Base-by-base conservation (phyloP, 306 rosid genomes). In the Fagus crenata region DNA sequence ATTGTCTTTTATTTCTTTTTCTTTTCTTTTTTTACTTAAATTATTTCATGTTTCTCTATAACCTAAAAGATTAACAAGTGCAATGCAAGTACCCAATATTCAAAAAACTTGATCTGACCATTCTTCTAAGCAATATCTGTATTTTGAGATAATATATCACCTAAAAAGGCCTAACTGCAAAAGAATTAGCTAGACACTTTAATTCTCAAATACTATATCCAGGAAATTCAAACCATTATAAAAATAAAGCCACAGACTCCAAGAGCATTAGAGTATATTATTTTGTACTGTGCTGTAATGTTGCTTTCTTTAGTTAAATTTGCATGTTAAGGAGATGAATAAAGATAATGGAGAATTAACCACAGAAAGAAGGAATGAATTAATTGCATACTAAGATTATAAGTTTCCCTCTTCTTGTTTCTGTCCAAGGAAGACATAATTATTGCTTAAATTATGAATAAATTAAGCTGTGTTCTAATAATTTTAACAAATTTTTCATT, bases 281-380 rank as follows among this genome's bases (percentile, higher is more conserved):
- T 5, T 13, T 36, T 63, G 42, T 63, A 63, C 42, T 14, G 42
- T 35, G 42, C 7, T 63, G 69, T 22, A 63, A 35, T 36, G 6
- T 63, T 63, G 41, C 14, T 35, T 63, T 63, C 28, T 14, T 46
- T 46, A 46, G 51, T 46, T 63, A 36, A 63, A 12, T 63, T 35
- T 63, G 41, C 69, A 33, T 14, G 69, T 63, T 36, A 35, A 58
- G 42, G 13, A 35, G 6, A 63, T 63, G 15, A 63, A 63, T 31
- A 58, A 28, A 58, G 65, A 7, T 58, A 8, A 58, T 58, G 65
- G 65, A 58, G 65, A 58, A 61, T 40, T 32, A 61, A 61, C n/a
- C 13, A 13, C 5, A 0, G 7, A 61, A n/a, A 61, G 68, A 61
- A 61, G 68, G 17, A 36, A 61, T 61, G 2, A 32, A 4, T 18